phyloP scores from a whole-genome alignment of 2,329 filamentous ascomycete genomes.

The Trichoderma endophyticum region DNA sequence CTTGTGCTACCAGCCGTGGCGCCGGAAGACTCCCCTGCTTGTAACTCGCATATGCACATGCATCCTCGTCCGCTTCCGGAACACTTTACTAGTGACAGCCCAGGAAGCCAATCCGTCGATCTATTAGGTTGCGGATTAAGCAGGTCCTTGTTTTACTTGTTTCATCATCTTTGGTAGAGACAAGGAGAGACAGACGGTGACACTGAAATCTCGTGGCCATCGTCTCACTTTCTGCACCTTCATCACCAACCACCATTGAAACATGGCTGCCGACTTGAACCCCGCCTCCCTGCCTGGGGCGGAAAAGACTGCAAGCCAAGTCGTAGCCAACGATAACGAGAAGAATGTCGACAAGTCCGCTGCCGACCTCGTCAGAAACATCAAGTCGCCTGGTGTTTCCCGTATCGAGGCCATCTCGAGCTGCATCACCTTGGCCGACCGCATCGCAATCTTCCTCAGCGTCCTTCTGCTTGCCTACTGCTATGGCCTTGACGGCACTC shows the following conservation, averaged over 20 bases:
- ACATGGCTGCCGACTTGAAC: not conserved
- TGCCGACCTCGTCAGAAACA: slow-evolving; percentile 20
- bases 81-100: not conserved
- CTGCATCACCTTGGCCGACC: slow-evolving; percentile 51
- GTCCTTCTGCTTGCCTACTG: slow-evolving; percentile 63
- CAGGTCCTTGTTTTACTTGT: not conserved
- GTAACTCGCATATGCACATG: not conserved
- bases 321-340: not conserved
- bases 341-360: not conserved
- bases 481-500: slow-evolving; percentile 58
- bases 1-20: not conserved
- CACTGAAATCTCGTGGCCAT: not conserved
- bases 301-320: not conserved
- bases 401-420: slow-evolving; percentile 56
- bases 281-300: slow-evolving; percentile 4
- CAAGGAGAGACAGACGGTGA: not conserved
- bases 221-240: too few relatives aligned
- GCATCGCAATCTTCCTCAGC: slow-evolving; percentile 55
- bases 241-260: not conserved
- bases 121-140: not conserved
- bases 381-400: slow-evolving; percentile 52
- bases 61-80: slow-evolving; percentile 9
- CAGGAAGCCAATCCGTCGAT: not conserved
- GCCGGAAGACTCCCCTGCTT: not conserved
- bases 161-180: not conserved